phyloP scores from a whole-genome alignment of 805 yeast species.

The Candida corydali region DNA sequence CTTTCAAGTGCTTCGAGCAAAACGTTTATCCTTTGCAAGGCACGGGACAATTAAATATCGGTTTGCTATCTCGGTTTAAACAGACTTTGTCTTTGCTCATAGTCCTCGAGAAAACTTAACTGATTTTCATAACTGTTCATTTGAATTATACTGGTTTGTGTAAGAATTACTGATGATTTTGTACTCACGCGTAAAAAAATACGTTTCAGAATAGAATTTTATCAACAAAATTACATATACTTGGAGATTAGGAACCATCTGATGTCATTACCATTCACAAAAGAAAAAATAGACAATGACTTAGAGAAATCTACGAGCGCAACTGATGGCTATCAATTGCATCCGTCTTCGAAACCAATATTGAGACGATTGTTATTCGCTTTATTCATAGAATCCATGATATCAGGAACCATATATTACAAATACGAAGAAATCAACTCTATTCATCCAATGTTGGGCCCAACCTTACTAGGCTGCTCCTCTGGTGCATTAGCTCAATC shows the following conservation, averaged over 20 bases:
- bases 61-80: too few species aligned
- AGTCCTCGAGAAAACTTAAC: too few species aligned
- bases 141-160: not conserved
- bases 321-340: slow-evolving; percentile 6
- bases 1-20: too few species aligned
- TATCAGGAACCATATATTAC: slow-evolving; percentile 24
- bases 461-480: slow-evolving; percentile 34
- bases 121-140: not conserved
- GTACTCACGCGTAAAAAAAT: not conserved
- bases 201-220: not conserved
- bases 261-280: slow-evolving; percentile 10
- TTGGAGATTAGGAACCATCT: not conserved
- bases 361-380: slow-evolving; percentile 15
- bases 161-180: not conserved
- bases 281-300: slow-evolving; percentile 6
- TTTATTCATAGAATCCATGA: slow-evolving; percentile 22
- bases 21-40: too few species aligned
- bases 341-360: slow-evolving; percentile 8
- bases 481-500: slow-evolving; percentile 43
- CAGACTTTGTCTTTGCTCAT: too few species aligned
- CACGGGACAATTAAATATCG: too few species aligned
- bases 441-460: slow-evolving; percentile 28
- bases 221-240: not conserved
- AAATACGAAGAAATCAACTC: slow-evolving; percentile 22
- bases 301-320: slow-evolving; percentile 15